Evolutionary conservation across 2,329 filamentous ascomycete genomes (phyloP), one percentile per base, ranked within the genome.

Genomic region (Beauveria varroae): DNA sequence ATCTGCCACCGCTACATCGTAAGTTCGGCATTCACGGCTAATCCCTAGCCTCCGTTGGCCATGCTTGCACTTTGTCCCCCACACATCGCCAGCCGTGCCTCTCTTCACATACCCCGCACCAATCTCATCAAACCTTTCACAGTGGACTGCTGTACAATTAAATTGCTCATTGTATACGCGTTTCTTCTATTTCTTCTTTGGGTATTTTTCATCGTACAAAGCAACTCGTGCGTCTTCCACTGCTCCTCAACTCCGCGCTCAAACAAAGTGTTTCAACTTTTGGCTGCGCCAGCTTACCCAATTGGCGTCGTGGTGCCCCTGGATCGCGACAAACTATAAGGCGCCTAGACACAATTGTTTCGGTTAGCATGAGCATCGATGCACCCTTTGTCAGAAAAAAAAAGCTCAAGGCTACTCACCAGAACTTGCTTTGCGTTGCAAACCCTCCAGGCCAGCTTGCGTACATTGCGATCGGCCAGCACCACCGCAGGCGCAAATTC

Each of bases 391-490:
- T 20, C 16, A 34, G 12, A 16, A 4, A 18, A 8, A n/a, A 22
- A 43, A 20, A 51, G 16, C 12, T 46, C 26, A 3, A 18, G 3
- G 26, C 53, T 10, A 82, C 89, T 78, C 79, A 96, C 91, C 76
- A 98, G 75, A 65, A 96, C 95, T 75, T 93, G 91, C 79, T 97
- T 97, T 41, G 95, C 95, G 72, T 96, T 96, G 73, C 89, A 95
- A 65, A 99, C 90, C 69, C 95, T 84, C 93, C 93, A 97, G 6
- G 93, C 92, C 65, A 99, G 78, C 71, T 96, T 96, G 70, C 83
- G 86, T 63, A 98, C 90, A 67, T 88, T 96, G 6, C 95, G 91
- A 76, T 99, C 95, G 0, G 93, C 92, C 57, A 90, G 86, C 37
- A 99, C 95, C 1, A 98, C 93, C 50, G 91, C 91, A 0, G 93